Conservation (phyloP, 202 grass and related monocot species). For the Miscanthus sacchariflorus region DNA sequence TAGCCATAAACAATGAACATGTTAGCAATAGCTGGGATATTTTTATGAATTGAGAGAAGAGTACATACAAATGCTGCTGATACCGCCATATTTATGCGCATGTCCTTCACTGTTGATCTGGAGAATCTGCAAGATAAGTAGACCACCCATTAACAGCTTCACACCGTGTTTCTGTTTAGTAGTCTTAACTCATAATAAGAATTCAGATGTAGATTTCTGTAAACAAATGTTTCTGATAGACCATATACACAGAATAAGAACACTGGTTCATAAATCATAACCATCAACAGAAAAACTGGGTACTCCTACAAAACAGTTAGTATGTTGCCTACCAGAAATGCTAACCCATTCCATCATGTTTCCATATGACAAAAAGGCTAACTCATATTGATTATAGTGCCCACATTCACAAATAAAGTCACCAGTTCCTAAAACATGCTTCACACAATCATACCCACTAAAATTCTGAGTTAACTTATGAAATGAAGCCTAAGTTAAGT, state of each 20-base stretch:
- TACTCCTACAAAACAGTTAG: no score
- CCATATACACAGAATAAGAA: background rate
- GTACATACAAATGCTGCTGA: conserved; percentile 85
- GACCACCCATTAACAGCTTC: conserved; percentile 21
- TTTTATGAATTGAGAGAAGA: conserved; percentile 30
- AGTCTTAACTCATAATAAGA: conserved; percentile 22
- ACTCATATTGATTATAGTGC: background rate
- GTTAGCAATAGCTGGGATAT: background rate
- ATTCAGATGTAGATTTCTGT: conserved; percentile 1
- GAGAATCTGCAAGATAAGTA: conserved; percentile 70
- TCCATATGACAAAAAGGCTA: background rate
- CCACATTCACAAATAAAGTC: conserved; percentile 2
- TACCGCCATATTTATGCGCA: conserved; percentile 90
- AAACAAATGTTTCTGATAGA: no score
- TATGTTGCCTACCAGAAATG: background rate
- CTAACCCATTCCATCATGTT: background rate
- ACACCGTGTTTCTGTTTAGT: conserved; percentile 2
- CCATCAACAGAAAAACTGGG: no score
- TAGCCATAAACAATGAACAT: conserved; percentile 22
- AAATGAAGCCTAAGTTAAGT: conserved; percentile 20
- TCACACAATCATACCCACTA: conserved; percentile 6
- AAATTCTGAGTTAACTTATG: background rate
- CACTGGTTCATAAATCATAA: background rate
- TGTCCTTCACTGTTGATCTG: conserved; percentile 77
- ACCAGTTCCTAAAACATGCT: conserved; percentile 15